Evolutionary conservation across 371 early-diverging fungal genomes (phyloP), one percentile per base, ranked within the genome.

Genomic region (Zancudomyces culisetae): DNA sequence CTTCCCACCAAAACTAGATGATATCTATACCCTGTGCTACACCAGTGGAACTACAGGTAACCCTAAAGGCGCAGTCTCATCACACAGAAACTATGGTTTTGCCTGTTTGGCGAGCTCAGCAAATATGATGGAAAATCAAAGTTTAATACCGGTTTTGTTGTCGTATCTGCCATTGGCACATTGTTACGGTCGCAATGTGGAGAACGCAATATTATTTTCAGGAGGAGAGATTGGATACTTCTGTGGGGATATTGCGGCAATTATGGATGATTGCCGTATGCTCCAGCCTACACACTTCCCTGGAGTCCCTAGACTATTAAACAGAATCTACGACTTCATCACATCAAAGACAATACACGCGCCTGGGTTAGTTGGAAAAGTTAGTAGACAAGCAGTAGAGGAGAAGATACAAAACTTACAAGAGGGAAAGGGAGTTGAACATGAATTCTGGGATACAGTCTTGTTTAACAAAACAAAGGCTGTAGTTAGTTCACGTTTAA

Each of bases 21-120:
- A 84, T 59, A 67, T 92, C 51, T 85, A 87, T 26, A 93, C 95
- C 15, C 87, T 98, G 59, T 96, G 92, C 76, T 99, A 95, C 68
- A 98, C 99, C 4, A 85, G 86, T 63, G 97, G 94, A 57, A 66
- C 75, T 54, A 72, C 74, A 1, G 85, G 82, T 10, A 63, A 54
- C 6, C 84, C 85, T 27, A 85, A 80, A 63, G 78, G 80, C 43
- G 55, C 49, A 1, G 54, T 62, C 49, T 46, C 56, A 13, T 60
- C 60, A 42, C 62, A 61, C 21, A 61, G 26, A 27, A 68, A 61
- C 60, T 72, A 77, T 46, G 62, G 69, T 23, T 50, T 53, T 19
- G 55, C 60, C 19, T 53, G 67, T 8, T 18, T 3, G 22, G 3
- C 30, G 10, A 8, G 3, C 3, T 3, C 53, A 10, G 6, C 35